These are phyloP conservation scores for Cercospora citrullina DNA, from an alignment of 2,329 filamentous ascomycete genomes.

Conservation along the genomic window DNA sequence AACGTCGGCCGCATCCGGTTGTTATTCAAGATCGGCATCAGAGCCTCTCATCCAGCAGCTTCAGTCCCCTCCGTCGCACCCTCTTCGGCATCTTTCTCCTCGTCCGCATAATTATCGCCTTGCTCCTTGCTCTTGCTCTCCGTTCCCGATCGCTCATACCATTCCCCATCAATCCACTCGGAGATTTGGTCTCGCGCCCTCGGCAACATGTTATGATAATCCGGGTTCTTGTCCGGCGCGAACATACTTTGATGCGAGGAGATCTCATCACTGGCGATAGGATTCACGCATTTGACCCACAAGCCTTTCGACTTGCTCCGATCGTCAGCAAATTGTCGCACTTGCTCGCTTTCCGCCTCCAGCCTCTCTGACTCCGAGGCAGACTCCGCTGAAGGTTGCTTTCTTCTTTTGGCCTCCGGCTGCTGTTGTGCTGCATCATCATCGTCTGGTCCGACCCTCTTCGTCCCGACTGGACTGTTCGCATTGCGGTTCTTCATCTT, in stretches of 20 bases:
- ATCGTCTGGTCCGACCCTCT: conserved; percentile 24
- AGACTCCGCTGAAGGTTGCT: conserved; percentile 12
- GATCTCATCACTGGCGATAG: conserved; percentile 75
- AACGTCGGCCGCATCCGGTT: neutral
- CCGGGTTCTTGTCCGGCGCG: conserved; percentile 68
- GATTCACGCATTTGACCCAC: conserved; percentile 76
- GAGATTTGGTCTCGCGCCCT: conserved; percentile 66
- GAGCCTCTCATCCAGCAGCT: neutral
- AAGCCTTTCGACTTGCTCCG: conserved; percentile 44
- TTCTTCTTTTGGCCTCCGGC: conserved; percentile 18
- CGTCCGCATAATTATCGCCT: neutral
- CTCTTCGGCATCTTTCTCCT: neutral
- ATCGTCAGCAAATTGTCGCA: conserved; percentile 39
- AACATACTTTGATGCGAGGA: conserved; percentile 82
- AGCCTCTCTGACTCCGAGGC: conserved; percentile 28
- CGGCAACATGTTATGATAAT: conserved; percentile 66
- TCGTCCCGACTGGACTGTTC: conserved; percentile 30
- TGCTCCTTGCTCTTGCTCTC: conserved; percentile 1
- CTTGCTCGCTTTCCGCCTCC: conserved; percentile 38
- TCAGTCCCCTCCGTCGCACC: neutral
- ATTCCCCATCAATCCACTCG: conserved; percentile 54
- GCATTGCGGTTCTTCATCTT: conserved; percentile 6
- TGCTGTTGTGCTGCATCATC: neutral
- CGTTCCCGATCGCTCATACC: conserved; percentile 33
- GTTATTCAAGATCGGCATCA: neutral